These are phyloP conservation scores for Teratosphaeria zuluensis DNA, from an alignment of 2,329 filamentous ascomycete genomes.

Conservation along the genomic window DNA sequence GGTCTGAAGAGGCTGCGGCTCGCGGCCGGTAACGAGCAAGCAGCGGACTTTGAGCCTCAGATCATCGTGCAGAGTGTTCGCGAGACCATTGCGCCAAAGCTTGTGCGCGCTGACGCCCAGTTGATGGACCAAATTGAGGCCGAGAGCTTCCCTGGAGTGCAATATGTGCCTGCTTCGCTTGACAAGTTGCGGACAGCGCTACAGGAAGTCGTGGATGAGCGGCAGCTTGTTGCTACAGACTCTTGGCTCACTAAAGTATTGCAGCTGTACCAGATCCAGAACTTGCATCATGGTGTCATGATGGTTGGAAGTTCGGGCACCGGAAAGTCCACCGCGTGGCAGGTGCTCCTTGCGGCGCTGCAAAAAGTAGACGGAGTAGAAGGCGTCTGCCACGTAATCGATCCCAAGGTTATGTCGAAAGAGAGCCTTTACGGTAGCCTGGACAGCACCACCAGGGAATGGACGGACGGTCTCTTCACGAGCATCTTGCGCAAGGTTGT, in stretches of 20 bases:
- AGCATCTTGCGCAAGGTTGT: slow-evolving; percentile 97
- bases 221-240: slow-evolving; percentile 81
- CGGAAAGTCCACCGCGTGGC: slow-evolving; percentile 94
- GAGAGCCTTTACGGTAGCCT: slow-evolving; percentile 92
- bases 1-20: slow-evolving; percentile 83
- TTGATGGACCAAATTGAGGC: slow-evolving; percentile 76
- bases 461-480: slow-evolving; percentile 97
- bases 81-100: slow-evolving; percentile 94
- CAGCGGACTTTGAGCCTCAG: slow-evolving; percentile 70
- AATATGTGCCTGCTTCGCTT: slow-evolving; percentile 85
- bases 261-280: slow-evolving; percentile 95
- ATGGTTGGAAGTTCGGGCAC: slow-evolving; percentile 98
- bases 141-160: slow-evolving; percentile 80
- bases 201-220: slow-evolving; percentile 68
- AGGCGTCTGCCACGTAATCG: slow-evolving; percentile 93
- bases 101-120: slow-evolving; percentile 85
- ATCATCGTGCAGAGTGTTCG: slow-evolving; percentile 98
- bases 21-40: slow-evolving; percentile 43
- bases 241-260: slow-evolving; percentile 96
- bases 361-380: slow-evolving; percentile 86
- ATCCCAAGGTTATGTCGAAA: slow-evolving; percentile 99
- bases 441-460: slow-evolving; percentile 93
- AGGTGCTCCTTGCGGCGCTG: slow-evolving; percentile 78
- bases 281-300: slow-evolving; percentile 98
- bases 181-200: slow-evolving; percentile 72